A percentile compares a stretch with the other conserved stretches of the same genome.
phyloP scores from a whole-genome alignment of 495 filamentous ascomycete species.

The Mytilinidion resinicola region DNA sequence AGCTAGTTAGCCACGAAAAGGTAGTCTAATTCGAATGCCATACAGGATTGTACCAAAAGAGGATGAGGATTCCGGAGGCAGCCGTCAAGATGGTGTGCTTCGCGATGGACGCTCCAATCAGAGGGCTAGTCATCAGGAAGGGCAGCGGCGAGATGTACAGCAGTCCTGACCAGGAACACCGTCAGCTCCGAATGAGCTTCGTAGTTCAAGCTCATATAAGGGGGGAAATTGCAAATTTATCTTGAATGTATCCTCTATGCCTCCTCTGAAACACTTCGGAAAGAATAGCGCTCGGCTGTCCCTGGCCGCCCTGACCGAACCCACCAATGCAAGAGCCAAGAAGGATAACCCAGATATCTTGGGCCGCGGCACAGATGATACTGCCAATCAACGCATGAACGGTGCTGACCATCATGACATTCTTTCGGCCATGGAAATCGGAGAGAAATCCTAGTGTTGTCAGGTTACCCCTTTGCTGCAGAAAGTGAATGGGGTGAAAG shows the following conservation, averaged over 20 bases:
- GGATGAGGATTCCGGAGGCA: constrained; percentile 59
- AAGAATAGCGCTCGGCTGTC: background rate
- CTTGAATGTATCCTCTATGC: background rate
- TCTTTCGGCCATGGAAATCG: background rate
- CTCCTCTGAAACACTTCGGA: background rate
- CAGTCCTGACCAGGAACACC: background rate
- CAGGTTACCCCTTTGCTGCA: background rate
- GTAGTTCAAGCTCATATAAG: background rate
- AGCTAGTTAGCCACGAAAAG: background rate
- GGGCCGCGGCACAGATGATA: background rate
- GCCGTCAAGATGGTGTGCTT: constrained; percentile 97
- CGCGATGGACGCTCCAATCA: constrained; percentile 80
- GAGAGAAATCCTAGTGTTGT: background rate
- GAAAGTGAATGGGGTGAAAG: background rate
- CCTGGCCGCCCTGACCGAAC: background rate
- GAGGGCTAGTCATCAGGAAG: background rate
- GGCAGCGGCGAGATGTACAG: background rate
- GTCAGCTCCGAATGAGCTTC: too few relatives aligned
- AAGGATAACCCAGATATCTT: background rate
- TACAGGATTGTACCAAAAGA: background rate
- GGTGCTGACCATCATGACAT: background rate
- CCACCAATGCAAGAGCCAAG: background rate
- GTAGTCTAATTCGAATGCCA: background rate
- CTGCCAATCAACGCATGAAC: background rate
- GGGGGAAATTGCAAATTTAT: background rate